A percentile compares a stretch with the other conserved stretches of the same genome.
These are phyloP conservation scores for Wickerhamomyces sp. DNA, from an alignment of 1,139 yeast genomes.

Conservation along the genomic window DNA sequence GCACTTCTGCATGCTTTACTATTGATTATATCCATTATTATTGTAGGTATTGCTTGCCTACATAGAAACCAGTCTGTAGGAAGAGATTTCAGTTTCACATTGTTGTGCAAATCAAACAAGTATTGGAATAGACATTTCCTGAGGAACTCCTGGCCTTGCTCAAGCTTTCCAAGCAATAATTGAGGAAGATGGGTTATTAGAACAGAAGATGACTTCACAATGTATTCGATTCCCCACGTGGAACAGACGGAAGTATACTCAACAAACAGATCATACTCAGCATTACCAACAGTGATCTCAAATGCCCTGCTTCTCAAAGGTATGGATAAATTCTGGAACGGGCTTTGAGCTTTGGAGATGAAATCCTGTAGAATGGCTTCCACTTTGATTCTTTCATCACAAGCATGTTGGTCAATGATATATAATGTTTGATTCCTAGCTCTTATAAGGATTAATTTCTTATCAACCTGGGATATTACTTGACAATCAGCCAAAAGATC, in stretches of 20 bases:
- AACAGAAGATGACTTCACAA: constrained; percentile 4
- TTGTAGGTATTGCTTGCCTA: constrained; percentile 38
- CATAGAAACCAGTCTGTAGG: constrained; percentile 29
- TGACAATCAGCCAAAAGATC: constrained; percentile 19
- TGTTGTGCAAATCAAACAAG: constrained; percentile 35
- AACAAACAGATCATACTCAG: constrained; percentile 31
- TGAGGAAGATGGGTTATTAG: constrained; percentile 38
- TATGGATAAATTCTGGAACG: constrained; percentile 14
- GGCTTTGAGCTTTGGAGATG: constrained; percentile 17
- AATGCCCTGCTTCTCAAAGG: constrained; percentile 4
- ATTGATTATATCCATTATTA: constrained; percentile 46
- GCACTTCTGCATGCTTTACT: constrained; percentile 71
- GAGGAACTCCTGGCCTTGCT: constrained; percentile 27
- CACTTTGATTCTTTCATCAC: constrained; percentile 90
- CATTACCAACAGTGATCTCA: constrained; percentile 17
- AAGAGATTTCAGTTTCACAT: constrained; percentile 11
- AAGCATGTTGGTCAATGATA: constrained; percentile 94
- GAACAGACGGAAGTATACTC: constrained; percentile 30
- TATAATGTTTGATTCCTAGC: constrained; percentile 46
- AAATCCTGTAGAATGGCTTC: constrained; percentile 45
- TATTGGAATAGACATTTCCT: constrained; percentile 38
- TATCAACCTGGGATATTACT: constrained; percentile 50
- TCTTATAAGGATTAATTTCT: constrained; percentile 62
- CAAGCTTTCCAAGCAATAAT: constrained; percentile 30
- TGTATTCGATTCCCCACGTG: constrained; percentile 42